Evolutionary conservation across 192 early-diverging fungal genomes (phyloP).

Genomic region (Entomortierella parvispora): DNA sequence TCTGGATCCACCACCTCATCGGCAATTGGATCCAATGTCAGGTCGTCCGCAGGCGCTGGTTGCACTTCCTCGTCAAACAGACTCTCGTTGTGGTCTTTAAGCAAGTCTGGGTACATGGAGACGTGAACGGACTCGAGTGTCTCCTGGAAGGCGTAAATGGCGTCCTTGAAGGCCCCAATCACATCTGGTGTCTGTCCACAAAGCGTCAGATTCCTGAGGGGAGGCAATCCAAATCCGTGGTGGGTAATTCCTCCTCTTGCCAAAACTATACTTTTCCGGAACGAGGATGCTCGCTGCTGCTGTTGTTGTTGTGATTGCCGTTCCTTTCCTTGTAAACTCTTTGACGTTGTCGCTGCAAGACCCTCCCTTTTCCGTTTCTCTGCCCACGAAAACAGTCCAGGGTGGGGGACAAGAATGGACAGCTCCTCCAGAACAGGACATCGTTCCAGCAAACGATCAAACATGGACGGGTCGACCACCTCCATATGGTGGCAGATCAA

Average conservation of each 20-base stretch:
- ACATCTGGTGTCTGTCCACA: slow-evolving; percentile 38
- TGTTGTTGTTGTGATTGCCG: neutral
- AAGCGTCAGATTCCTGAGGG: slow-evolving; percentile 28
- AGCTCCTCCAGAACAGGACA: slow-evolving; percentile 38
- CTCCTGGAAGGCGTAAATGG: slow-evolving; percentile 28
- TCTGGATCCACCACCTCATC: no score
- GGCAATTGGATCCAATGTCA: no score
- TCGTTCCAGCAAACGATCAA: slow-evolving; percentile 27
- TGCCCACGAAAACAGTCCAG: slow-evolving; percentile 28
- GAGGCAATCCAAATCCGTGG: slow-evolving; percentile 10
- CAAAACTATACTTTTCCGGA: neutral
- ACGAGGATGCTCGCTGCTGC: neutral
- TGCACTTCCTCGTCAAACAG: no score
- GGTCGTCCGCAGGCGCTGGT: no score
- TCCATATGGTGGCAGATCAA: slow-evolving; percentile 45
- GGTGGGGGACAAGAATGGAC: slow-evolving; percentile 37
- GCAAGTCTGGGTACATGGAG: slow-evolving; percentile 39
- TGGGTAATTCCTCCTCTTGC: neutral
- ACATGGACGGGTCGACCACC: slow-evolving; percentile 16
- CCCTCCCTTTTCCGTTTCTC: neutral
- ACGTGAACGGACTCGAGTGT: slow-evolving; percentile 33
- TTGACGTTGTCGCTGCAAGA: neutral
- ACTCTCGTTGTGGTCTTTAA: no score
- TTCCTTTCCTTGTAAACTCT: neutral
- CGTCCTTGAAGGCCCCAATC: slow-evolving; percentile 28